A percentile compares a stretch with the other conserved stretches of the same genome.
These are phyloP conservation scores for Populus hybrid DNA, from an alignment of 441 rosid species.

Conservation along the genomic window DNA sequence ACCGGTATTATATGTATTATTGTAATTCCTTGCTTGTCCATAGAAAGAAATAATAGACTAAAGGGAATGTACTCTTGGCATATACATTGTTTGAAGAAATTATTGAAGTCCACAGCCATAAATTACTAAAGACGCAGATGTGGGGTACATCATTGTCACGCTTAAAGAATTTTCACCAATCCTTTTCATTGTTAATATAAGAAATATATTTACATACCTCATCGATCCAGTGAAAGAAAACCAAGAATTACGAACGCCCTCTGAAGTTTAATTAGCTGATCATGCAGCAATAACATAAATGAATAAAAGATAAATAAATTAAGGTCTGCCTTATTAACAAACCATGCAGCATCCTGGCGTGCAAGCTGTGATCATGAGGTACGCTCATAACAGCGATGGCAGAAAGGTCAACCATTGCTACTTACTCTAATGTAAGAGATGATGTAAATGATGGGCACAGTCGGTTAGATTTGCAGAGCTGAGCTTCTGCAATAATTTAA, in stretches of 20 bases:
- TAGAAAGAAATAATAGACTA: neutral
- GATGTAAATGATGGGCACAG: neutral
- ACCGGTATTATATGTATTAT: no score
- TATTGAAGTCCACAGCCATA: neutral
- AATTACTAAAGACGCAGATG: neutral
- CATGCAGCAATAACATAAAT: no score
- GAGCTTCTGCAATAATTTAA: neutral
- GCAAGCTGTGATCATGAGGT: neutral
- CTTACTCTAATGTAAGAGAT: neutral
- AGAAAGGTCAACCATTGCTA: neutral
- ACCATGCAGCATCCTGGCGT: neutral
- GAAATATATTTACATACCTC: neutral
- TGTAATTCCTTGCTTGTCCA: no score
- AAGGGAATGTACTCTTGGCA: no score
- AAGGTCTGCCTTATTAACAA: neutral
- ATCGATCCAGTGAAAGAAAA: neutral
- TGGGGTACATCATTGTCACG: neutral
- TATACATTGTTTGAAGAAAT: neutral
- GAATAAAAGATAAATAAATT: no score
- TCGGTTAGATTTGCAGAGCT: neutral
- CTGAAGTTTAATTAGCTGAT: neutral
- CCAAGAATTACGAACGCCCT: neutral
- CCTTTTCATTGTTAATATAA: no score
- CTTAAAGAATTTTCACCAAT: neutral
- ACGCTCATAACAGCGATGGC: conserved; percentile 3